Evolutionary conservation across 352 stramenopile species (phyloP).

Genomic region (Phytophthora podocarpi): DNA sequence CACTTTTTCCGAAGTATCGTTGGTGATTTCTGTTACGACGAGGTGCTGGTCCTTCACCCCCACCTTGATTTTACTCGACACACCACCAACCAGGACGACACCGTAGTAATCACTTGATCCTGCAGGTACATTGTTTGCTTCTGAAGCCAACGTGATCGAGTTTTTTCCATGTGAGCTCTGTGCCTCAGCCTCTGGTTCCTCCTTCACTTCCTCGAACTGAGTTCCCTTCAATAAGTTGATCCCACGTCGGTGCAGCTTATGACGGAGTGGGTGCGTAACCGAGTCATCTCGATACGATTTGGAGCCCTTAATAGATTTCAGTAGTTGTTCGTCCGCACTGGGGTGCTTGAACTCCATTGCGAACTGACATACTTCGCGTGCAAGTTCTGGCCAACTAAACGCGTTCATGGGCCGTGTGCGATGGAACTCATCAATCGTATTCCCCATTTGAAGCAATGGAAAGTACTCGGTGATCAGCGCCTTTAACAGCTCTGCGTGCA

Average conservation of each 20-base stretch:
- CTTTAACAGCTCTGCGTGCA: conserved; percentile 63
- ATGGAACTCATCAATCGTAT: conserved; percentile 72
- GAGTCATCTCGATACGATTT: conserved; percentile 79
- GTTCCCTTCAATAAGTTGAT: conserved; percentile 57
- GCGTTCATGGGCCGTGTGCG: conserved; percentile 74
- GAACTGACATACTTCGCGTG: conserved; percentile 73
- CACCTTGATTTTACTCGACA: conserved; percentile 45
- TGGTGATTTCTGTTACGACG: conserved; percentile 43
- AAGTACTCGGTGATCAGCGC: conserved; percentile 68
- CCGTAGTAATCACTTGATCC: conserved; percentile 51
- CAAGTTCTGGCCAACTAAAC: conserved; percentile 84
- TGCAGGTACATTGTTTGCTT: conserved; percentile 16
- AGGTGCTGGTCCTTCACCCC: conserved; percentile 46
- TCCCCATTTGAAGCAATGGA: conserved; percentile 70
- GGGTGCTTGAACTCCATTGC: conserved; percentile 75
- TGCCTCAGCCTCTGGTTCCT: conserved; percentile 17
- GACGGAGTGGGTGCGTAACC: conserved; percentile 55
- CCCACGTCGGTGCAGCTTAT: conserved; percentile 43
- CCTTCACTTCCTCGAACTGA: conserved; percentile 53
- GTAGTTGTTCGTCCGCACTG: conserved; percentile 66
- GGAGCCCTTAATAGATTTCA: conserved; percentile 78
- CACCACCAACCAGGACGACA: conserved; percentile 46
- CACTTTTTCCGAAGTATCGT: conserved; percentile 9
- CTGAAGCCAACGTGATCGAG: conserved; percentile 14
- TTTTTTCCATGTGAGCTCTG: conserved; percentile 15